Evolutionary conservation across 208 protist species (phyloP).

Genomic region (Acanthamoeba lenticulata): DNA sequence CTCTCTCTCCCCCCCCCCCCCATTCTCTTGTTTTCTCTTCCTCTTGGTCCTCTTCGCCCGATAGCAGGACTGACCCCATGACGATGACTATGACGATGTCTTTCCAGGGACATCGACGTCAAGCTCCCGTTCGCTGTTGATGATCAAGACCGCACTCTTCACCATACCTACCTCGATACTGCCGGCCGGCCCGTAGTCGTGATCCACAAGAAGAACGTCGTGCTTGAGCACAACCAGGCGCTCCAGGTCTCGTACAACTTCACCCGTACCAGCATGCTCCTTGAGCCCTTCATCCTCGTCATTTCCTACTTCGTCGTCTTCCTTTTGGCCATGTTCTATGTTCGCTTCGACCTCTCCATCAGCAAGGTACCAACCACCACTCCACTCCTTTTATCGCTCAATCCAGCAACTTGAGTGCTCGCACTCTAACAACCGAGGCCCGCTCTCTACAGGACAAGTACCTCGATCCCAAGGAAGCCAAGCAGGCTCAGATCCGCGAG

Average conservation of each 20-base stretch:
- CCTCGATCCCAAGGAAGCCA: neutral
- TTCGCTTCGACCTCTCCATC: conserved; percentile 72
- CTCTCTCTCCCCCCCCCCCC: neutral
- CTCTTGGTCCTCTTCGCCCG: neutral
- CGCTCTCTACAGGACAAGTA: neutral
- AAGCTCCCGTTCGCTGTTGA: conserved; percentile 74
- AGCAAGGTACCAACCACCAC: neutral
- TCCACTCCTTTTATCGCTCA: neutral
- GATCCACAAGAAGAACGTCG: conserved; percentile 66
- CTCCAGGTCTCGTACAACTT: conserved; percentile 78
- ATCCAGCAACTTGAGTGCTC: neutral
- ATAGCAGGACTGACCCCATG: neutral
- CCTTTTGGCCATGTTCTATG: conserved; percentile 72
- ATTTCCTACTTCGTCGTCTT: conserved; percentile 77
- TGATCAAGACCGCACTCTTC: neutral
- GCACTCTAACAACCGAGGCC: neutral
- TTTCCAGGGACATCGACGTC: conserved; percentile 72
- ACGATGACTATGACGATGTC: neutral
- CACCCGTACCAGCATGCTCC: conserved; percentile 62
- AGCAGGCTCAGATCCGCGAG: neutral
- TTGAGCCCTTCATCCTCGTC: conserved; percentile 78
- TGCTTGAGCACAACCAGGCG: conserved; percentile 71
- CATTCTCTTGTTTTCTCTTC: neutral
- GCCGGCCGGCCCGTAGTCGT: conserved; percentile 75
- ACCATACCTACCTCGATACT: conserved; percentile 80